Conservation (phyloP, 805 yeast genomes). For the Ogataea zsoltii region DNA sequence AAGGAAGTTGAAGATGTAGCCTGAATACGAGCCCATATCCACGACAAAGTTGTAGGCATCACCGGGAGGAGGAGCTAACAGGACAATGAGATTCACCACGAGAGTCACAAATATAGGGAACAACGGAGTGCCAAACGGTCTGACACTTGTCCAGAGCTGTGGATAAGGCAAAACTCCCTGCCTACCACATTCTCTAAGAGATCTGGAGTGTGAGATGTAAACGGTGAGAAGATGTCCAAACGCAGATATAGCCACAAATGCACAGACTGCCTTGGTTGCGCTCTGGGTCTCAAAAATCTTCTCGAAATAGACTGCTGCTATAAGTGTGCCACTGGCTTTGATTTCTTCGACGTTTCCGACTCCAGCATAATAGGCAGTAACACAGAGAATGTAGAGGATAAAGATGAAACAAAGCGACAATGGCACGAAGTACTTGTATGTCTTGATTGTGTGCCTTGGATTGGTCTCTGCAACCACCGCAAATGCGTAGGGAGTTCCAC, state of each 20-base stretch:
- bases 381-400: slow-evolving; percentile 70
- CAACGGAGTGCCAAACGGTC: slow-evolving; percentile 72
- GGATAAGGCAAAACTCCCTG: slow-evolving; percentile 81
- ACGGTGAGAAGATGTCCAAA: slow-evolving; percentile 82
- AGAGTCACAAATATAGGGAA: slow-evolving; percentile 77
- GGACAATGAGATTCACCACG: slow-evolving; percentile 69
- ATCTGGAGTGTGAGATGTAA: slow-evolving; percentile 78
- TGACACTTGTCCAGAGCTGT: slow-evolving; percentile 65
- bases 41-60: slow-evolving; percentile 82
- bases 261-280: slow-evolving; percentile 70
- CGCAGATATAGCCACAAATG: slow-evolving; percentile 78
- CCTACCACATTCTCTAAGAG: slow-evolving; percentile 77
- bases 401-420: slow-evolving; percentile 61
- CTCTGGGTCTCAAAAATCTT: slow-evolving; percentile 62
- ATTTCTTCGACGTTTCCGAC: slow-evolving; percentile 63
- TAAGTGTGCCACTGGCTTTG: slow-evolving; percentile 60
- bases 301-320: slow-evolving; percentile 76
- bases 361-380: slow-evolving; percentile 80
- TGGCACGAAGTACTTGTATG: slow-evolving; percentile 75
- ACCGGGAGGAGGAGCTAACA: slow-evolving; percentile 82
- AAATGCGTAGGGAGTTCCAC: slow-evolving; percentile 43
- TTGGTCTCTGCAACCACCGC: slow-evolving; percentile 46
- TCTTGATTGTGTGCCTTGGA: slow-evolving; percentile 40
- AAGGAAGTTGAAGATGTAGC: slow-evolving; percentile 69
- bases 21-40: slow-evolving; percentile 79